phyloP scores from a whole-genome alignment of 441 rosid species.

The Eruca vesicaria region DNA sequence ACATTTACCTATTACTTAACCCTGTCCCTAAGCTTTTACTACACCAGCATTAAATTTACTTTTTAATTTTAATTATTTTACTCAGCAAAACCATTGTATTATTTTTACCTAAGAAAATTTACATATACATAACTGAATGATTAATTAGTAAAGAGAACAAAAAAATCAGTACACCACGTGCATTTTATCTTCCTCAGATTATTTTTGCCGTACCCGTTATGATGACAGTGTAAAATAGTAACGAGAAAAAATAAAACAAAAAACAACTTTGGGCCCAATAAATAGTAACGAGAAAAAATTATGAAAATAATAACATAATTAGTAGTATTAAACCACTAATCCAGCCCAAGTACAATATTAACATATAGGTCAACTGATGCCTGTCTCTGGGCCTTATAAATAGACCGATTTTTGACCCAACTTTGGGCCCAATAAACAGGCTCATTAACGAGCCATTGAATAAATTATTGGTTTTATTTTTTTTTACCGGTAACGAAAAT shows the following conservation, averaged over 20 bases:
- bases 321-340: not conserved
- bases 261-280: too few species aligned
- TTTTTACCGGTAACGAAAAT: conserved; percentile 11
- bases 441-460: not conserved
- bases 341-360: not conserved
- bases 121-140: not conserved
- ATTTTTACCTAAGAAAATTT: too few species aligned
- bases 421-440: conserved; percentile 10
- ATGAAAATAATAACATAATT: not conserved
- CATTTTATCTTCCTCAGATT: not conserved
- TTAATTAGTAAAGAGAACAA: not conserved
- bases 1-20: conserved; percentile 1
- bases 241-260: not conserved
- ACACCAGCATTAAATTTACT: not conserved
- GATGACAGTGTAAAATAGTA: not conserved
- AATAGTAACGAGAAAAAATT: too few species aligned
- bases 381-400: too few species aligned
- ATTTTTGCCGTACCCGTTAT: not conserved
- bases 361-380: not conserved
- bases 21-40: not conserved
- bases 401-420: too few species aligned
- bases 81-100: not conserved
- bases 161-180: not conserved
- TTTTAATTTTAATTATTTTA: not conserved
- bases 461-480: not conserved